Percentiles rank a stretch among this genome's conserved stretches.
Evolutionary conservation across 108 stramenopile genomes (phyloP).

Genomic region (Cylindrotheca fusiformis): DNA sequence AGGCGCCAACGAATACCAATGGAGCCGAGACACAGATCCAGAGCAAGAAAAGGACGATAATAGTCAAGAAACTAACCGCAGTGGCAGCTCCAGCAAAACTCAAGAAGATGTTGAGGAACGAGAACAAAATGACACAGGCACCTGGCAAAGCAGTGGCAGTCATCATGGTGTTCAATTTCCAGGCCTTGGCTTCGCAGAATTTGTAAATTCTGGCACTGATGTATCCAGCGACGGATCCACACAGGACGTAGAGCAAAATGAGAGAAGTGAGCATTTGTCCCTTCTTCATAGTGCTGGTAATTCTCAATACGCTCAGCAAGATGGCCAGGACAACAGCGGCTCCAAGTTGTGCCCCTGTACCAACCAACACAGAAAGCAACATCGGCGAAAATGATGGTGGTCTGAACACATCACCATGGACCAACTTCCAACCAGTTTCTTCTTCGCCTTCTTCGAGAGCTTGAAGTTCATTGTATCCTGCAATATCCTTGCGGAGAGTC

Average conservation of each 20-base stretch:
- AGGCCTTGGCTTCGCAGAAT: constrained; percentile 81
- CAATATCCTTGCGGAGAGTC: constrained; percentile 94
- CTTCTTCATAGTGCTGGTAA: constrained; percentile 93
- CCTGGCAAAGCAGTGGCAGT: constrained; percentile 89
- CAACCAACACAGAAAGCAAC: constrained; percentile 89
- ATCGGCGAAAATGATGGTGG: constrained; percentile 83
- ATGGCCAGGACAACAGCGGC: constrained; percentile 77
- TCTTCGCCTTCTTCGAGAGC: constrained; percentile 87
- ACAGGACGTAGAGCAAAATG: constrained; percentile 91
- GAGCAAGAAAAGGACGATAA: constrained; percentile 84
- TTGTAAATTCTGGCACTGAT: constrained; percentile 90
- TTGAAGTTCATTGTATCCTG: constrained; percentile 93
- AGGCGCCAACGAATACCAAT: constrained; percentile 94
- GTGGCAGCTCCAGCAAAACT: constrained; percentile 85
- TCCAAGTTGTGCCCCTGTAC: constrained; percentile 93
- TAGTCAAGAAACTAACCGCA: constrained; percentile 89
- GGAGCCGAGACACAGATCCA: constrained; percentile 92
- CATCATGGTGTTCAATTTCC: constrained; percentile 76
- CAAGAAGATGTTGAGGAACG: constrained; percentile 83
- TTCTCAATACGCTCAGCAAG: constrained; percentile 76
- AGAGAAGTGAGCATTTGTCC: constrained; percentile 94
- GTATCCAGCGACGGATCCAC: constrained; percentile 91
- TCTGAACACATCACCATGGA: constrained; percentile 97
- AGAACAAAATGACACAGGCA: constrained; percentile 78
- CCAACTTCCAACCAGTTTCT: constrained; percentile 98